Evolutionary conservation across 345 rosid genomes (phyloP).

Genomic region (Lepidium didymum): DNA sequence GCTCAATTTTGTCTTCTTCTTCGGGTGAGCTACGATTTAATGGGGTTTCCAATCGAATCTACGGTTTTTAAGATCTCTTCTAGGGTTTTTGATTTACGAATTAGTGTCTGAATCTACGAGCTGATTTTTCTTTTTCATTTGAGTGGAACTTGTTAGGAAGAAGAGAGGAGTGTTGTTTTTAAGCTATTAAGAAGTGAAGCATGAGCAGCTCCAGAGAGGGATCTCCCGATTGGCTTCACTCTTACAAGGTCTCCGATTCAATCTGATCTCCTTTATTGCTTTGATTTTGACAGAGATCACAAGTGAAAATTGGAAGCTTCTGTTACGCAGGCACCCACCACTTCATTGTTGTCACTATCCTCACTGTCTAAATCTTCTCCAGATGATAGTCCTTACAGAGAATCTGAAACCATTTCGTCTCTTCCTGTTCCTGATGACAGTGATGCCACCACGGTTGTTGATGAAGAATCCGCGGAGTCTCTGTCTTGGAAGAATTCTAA

Average conservation of each 20-base stretch:
- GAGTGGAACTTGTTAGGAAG: not conserved
- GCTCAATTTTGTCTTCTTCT: not conserved
- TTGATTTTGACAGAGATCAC: not conserved
- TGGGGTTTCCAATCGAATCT: not conserved
- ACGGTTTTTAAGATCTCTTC: not conserved
- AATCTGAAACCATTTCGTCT: conserved; percentile 22
- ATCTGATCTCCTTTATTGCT: not conserved
- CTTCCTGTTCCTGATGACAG: conserved; percentile 13
- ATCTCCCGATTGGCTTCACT: conserved; percentile 81
- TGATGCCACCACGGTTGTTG: not conserved
- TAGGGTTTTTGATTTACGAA: conserved; percentile 15
- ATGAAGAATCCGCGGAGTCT: conserved; percentile 15
- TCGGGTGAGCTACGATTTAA: conserved; percentile 10
- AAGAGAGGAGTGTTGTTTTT: not conserved
- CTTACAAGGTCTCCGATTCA: conserved; percentile 45
- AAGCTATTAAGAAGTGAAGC: conserved; percentile 7
- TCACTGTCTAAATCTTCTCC: conserved; percentile 49
- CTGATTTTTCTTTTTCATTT: not conserved
- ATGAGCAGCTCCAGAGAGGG: conserved; percentile 69
- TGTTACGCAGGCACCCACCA: conserved; percentile 49
- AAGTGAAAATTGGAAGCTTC: not conserved
- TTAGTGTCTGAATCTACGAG: not conserved
- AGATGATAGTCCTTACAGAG: conserved; percentile 32
- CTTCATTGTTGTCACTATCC: conserved; percentile 41
- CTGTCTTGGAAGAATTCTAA: conserved; percentile 20